Conservation (phyloP, 176 grass and related monocot species). For the Areca catechu region DNA sequence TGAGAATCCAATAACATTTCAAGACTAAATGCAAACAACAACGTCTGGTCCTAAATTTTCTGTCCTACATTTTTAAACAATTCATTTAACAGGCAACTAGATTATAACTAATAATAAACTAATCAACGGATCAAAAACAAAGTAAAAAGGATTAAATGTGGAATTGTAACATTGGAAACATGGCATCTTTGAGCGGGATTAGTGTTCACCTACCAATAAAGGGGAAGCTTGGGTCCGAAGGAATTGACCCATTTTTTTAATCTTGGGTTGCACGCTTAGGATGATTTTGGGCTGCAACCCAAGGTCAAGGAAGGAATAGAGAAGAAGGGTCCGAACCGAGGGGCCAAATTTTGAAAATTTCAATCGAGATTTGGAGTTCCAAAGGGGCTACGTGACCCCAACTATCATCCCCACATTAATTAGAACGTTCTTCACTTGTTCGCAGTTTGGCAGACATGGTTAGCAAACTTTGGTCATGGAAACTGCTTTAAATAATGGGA, state of each 20-base stretch:
- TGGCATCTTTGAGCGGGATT: conserved; percentile 42
- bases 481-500: conserved; percentile 5
- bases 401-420: conserved; percentile 49
- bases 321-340: conserved; percentile 34
- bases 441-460: conserved; percentile 61
- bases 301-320: conserved; percentile 69
- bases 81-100: background rate
- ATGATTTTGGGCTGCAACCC: background rate
- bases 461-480: conserved; percentile 50
- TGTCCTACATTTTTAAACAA: background rate
- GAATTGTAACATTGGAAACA: conserved; percentile 34
- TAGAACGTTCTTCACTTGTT: conserved; percentile 50
- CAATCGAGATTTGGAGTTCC: conserved; percentile 1
- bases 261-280: conserved; percentile 6
- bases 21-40: too few relatives aligned
- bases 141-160: background rate
- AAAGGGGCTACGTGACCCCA: conserved; percentile 35
- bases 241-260: conserved; percentile 53
- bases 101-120: conserved; percentile 2
- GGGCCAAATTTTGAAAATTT: conserved; percentile 14
- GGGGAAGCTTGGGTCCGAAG: conserved; percentile 74
- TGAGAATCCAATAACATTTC: too few relatives aligned
- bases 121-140: conserved; percentile 2
- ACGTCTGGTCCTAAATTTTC: too few relatives aligned
- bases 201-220: conserved; percentile 5